These are phyloP conservation scores for Cladosporium sp. DNA, from an alignment of 2,329 filamentous ascomycete genomes.

Conservation along the genomic window DNA sequence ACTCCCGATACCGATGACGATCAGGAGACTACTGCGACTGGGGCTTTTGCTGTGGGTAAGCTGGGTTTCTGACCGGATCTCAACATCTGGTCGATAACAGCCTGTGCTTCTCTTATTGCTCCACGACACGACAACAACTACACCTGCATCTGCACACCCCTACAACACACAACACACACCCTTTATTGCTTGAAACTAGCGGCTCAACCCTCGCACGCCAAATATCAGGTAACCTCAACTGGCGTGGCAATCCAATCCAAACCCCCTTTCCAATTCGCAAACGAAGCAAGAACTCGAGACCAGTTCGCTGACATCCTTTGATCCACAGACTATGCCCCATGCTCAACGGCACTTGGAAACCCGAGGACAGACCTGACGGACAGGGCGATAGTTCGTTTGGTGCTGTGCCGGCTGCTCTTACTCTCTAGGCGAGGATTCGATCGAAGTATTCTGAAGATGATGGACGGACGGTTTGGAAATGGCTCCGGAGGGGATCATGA, in stretches of 20 bases:
- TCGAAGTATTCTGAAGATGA: background rate
- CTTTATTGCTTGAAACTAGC: no score
- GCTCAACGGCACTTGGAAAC: constrained; percentile 64
- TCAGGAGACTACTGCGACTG: background rate
- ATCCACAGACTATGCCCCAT: constrained; percentile 67
- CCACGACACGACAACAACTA: no score
- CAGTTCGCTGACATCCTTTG: constrained; percentile 21
- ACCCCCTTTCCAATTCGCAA: background rate
- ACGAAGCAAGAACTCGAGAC: background rate
- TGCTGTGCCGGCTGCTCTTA: constrained; percentile 27
- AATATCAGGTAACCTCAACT: no score
- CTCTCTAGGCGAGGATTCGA: constrained; percentile 17
- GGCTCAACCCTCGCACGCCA: no score
- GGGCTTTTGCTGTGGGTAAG: constrained; percentile 1
- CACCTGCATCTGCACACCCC: no score
- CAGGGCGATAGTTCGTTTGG: constrained; percentile 30
- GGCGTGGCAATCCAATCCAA: no score
- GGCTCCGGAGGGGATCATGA: no score
- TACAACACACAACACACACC: no score
- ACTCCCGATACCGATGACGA: background rate
- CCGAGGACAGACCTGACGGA: constrained; percentile 27
- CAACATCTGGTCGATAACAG: constrained; percentile 2
- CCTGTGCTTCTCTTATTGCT: no score
- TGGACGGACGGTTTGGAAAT: no score
- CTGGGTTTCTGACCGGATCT: constrained; percentile 8